Evolutionary conservation across 495 filamentous ascomycete genomes (phyloP).

Genomic region (Aeminium ludgeri): DNA sequence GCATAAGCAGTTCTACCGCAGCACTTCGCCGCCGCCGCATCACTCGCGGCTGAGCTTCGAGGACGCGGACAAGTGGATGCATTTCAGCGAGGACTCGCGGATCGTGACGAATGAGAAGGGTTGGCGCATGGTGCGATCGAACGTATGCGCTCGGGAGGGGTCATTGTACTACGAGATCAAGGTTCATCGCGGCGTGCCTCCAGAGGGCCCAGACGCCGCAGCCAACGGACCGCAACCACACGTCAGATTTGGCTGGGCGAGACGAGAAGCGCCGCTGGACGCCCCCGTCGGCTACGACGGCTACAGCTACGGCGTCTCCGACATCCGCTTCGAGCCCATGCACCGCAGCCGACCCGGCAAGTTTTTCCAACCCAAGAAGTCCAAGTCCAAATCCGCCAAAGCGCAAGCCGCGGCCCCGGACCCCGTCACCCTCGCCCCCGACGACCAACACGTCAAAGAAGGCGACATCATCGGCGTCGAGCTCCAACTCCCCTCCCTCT

Average conservation of each 20-base stretch:
- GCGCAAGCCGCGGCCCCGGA: slow-evolving; percentile 29
- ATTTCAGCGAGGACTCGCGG: slow-evolving; percentile 43
- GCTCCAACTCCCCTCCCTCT: slow-evolving; percentile 72
- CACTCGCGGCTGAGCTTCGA: slow-evolving; percentile 74
- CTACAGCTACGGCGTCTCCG: slow-evolving; percentile 88
- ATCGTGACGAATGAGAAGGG: slow-evolving; percentile 65
- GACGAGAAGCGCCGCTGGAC: slow-evolving; percentile 79
- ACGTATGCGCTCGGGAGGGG: slow-evolving; percentile 81
- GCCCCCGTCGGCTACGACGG: slow-evolving; percentile 90
- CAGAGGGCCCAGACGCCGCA: slow-evolving; percentile 21
- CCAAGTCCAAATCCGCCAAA: slow-evolving; percentile 34
- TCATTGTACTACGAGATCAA: slow-evolving; percentile 89
- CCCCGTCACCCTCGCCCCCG: slow-evolving; percentile 18
- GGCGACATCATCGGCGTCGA: slow-evolving; percentile 93
- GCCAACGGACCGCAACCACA: slow-evolving; percentile 32
- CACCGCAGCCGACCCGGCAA: slow-evolving; percentile 83
- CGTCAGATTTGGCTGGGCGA: slow-evolving; percentile 76
- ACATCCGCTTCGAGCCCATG: slow-evolving; percentile 75
- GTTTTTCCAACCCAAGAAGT: slow-evolving; percentile 44
- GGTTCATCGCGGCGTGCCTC: slow-evolving; percentile 53
- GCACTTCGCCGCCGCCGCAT: slow-evolving; percentile 70
- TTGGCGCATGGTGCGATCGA: slow-evolving; percentile 69
- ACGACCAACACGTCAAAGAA: slow-evolving; percentile 35
- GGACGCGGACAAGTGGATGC: slow-evolving; percentile 66
- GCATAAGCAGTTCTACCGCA: slow-evolving; percentile 75